phyloP scores from a whole-genome alignment of 768 basidiomycete species.

The Psilocybe azurescens region DNA sequence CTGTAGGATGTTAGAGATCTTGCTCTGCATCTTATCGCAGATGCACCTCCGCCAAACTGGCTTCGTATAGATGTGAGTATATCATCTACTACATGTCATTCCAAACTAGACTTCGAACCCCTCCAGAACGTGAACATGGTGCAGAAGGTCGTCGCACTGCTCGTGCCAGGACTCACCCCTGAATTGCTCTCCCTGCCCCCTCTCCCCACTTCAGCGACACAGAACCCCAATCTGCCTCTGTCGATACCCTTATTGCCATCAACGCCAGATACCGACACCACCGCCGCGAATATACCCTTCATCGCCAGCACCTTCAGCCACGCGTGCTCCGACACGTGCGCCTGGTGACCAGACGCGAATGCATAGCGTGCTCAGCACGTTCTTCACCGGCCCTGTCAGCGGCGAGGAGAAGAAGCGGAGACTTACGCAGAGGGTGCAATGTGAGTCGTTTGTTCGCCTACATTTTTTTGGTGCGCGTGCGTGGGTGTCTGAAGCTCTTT shows the following conservation, averaged over 20 bases:
- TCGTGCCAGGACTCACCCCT: conserved; percentile 87
- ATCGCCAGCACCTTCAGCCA: conserved; percentile 86
- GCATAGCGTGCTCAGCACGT: conserved; percentile 83
- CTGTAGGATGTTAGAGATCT: conserved; percentile 87
- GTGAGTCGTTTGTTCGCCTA: conserved; percentile 31
- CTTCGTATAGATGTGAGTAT: conserved; percentile 75
- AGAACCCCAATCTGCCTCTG: conserved; percentile 52
- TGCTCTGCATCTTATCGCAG: conserved; percentile 79
- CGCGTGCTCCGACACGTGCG: conserved; percentile 90
- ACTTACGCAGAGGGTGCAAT: conserved; percentile 41
- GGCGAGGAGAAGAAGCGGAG: conserved; percentile 80
- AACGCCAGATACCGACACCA: conserved; percentile 23
- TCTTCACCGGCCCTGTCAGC: conserved; percentile 83
- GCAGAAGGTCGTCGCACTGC: conserved; percentile 77
- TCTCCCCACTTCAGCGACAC: conserved; percentile 68
- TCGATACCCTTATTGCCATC: conserved; percentile 42
- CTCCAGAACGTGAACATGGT: conserved; percentile 74
- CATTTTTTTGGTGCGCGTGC: too few species aligned
- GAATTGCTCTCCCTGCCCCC: conserved; percentile 76
- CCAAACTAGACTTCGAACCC: background rate
- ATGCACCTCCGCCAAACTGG: conserved; percentile 88
- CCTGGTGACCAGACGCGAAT: conserved; percentile 87
- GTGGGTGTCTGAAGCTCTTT: background rate
- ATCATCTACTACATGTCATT: background rate
- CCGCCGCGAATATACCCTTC: conserved; percentile 57